A percentile compares a stretch with the other conserved stretches of the same genome.
Conservation (phyloP, 345 rosid species). For the Salix udensis region DNA sequence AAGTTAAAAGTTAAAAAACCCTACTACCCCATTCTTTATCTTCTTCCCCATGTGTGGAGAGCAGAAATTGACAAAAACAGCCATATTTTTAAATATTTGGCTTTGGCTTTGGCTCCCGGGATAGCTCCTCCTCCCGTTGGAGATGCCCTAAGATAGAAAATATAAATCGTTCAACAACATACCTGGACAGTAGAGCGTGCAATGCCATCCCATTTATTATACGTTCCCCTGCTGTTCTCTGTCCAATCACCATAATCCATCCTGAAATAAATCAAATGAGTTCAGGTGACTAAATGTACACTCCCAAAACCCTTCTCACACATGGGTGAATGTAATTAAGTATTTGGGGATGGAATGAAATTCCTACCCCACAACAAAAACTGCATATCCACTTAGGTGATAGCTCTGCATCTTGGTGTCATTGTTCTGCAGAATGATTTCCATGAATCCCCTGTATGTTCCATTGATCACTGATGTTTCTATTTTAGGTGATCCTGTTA, state of each 20-base stretch:
- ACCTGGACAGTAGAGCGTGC: constrained; percentile 93
- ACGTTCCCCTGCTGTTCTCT: constrained; percentile 92
- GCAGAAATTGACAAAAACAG: no score
- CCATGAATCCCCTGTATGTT: constrained; percentile 91
- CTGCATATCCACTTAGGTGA: constrained; percentile 91
- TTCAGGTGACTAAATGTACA: constrained; percentile 3
- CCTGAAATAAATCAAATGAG: constrained; percentile 38
- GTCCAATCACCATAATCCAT: constrained; percentile 99
- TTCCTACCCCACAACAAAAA: constrained; percentile 84
- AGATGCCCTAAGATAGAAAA: no score
- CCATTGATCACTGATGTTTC: constrained; percentile 89
- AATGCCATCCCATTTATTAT: constrained; percentile 98
- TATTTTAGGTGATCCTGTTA: constrained; percentile 61
- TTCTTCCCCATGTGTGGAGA: no score
- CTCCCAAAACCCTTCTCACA: background rate
- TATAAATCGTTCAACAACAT: background rate
- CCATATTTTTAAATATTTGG: no score
- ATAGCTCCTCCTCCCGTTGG: no score
- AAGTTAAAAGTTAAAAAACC: no score
- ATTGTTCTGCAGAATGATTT: constrained; percentile 88
- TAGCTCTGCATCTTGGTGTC: constrained; percentile 90
- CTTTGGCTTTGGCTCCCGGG: no score
- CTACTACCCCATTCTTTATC: no score
- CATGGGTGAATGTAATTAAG: background rate
- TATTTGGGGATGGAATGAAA: constrained; percentile 8